Percentiles rank a stretch among this genome's conserved stretches.
Conservation (phyloP, 2,329 filamentous ascomycete genomes). For the Pseudopithomyces chartarum region DNA sequence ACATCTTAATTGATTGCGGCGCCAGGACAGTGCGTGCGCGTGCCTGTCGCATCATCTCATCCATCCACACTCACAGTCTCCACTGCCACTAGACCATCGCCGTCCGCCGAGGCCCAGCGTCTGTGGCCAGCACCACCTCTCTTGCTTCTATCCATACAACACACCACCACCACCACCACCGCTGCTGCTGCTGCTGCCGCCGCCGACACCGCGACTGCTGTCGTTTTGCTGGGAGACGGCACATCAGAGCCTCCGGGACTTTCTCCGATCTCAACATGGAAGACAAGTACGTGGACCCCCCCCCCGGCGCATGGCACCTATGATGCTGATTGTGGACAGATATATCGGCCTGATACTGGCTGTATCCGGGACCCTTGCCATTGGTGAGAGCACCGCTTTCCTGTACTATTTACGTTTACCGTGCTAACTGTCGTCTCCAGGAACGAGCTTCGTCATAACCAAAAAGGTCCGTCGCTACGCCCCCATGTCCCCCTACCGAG, state of each 20-base stretch:
- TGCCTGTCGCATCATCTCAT: conserved; percentile 7
- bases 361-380: conserved; percentile 47
- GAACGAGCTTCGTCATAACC: conserved; percentile 97
- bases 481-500: conserved; percentile 3
- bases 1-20: conserved; percentile 1
- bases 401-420: neutral
- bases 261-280: conserved; percentile 34
- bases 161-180: neutral
- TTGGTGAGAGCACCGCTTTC: conserved; percentile 31
- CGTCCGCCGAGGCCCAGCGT: neutral
- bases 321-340: conserved; percentile 38
- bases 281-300: conserved; percentile 44
- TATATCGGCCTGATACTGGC: conserved; percentile 48
- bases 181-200: neutral
- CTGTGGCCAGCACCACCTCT: neutral
- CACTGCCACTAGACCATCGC: neutral
- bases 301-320: neutral
- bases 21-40: conserved; percentile 3
- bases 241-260: conserved; percentile 12
- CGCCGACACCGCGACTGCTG: neutral
- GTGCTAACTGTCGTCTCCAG: conserved; percentile 51
- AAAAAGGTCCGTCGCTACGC: conserved; percentile 73
- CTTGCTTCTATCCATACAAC: conserved; percentile 18
- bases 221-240: neutral
- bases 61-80: conserved; percentile 4